Base-by-base conservation (phyloP, 2,329 filamentous ascomycete species). In the Periconia sp. region DNA sequence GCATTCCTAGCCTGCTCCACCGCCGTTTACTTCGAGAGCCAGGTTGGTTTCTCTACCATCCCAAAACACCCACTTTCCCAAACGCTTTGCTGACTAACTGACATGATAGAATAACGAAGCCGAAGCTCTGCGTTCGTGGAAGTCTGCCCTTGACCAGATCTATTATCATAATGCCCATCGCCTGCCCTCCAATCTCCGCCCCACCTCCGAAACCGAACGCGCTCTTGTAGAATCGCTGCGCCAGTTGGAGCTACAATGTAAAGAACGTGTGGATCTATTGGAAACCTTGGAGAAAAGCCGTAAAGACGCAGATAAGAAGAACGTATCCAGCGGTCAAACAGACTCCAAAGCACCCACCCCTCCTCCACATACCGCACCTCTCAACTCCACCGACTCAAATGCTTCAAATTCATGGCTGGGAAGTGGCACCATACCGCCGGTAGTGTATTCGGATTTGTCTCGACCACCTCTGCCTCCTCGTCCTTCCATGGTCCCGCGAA, bases 1-100 rank as follows among this genome's bases (percentile, higher is more conserved):
- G 92, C 90, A 75, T 97, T 96, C 77, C 78, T 97, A 65, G 92
- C 89, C 70, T 97, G 92, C 76, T 97, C 92, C 14, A 97, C 92
- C 1, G 93, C 93, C 40, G 90, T 96, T 49, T 97, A 96, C 77
- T 97, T 96, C 74, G 94, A 99, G 78, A 86, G 88, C 72, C 89
- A 95, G 85, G 92, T 95, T 77, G 60, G 62, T 47, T 54, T 47
- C 41, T 51, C 44, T 44, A 35, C 14, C 35, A 33, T 20, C 43
- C 41, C 31, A 55, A 55, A 44, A 58, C 40, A 14, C 27, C 23
- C 47, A 17, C 3, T 30, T 20, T 18, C 20, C 2, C 10, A 44
- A 13, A 33, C 30, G 17, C 23, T 11, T 23, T 27, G 13, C 43
- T 35, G 20, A 50, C 43, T 20, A 20, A 41, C 57, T 60, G 41